Percentiles rank a stretch among this genome's conserved stretches.
Conservation (phyloP, 176 grass and related monocot species). For the Hyparrhenia diplandra region DNA sequence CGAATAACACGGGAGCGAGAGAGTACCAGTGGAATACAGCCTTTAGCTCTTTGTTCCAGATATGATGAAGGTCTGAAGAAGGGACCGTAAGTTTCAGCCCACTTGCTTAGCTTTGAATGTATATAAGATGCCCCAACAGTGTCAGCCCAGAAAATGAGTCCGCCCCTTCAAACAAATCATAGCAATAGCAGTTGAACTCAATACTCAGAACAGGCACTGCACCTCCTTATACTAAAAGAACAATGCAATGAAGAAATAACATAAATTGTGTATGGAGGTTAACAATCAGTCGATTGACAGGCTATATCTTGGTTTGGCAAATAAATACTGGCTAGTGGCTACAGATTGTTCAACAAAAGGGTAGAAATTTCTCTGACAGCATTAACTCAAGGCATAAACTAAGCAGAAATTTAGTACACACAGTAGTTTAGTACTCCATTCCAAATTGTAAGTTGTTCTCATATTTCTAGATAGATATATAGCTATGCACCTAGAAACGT, state of each 20-base stretch:
- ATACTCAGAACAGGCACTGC: background rate
- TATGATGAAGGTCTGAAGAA: conserved; percentile 79
- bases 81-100: conserved; percentile 64
- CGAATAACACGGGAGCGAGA: background rate
- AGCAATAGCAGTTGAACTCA: background rate
- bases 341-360: no score
- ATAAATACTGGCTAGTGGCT: no score
- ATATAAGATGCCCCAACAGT: conserved; percentile 77
- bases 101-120: conserved; percentile 70
- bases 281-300: background rate
- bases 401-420: no score
- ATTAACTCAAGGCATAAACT: no score
- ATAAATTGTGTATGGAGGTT: background rate
- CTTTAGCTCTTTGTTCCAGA: conserved; percentile 72
- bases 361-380: no score
- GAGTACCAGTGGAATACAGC: conserved; percentile 55
- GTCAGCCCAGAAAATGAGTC: conserved; percentile 87
- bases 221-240: background rate
- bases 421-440: no score
- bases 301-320: background rate
- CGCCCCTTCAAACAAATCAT: conserved; percentile 63
- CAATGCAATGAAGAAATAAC: background rate
- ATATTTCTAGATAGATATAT: no score
- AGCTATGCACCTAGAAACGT: no score
- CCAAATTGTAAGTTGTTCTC: no score